Percentiles rank a stretch among this genome's conserved stretches.
phyloP scores from a whole-genome alignment of 2,329 filamentous ascomycete species.

The Sporothrix phasma region DNA sequence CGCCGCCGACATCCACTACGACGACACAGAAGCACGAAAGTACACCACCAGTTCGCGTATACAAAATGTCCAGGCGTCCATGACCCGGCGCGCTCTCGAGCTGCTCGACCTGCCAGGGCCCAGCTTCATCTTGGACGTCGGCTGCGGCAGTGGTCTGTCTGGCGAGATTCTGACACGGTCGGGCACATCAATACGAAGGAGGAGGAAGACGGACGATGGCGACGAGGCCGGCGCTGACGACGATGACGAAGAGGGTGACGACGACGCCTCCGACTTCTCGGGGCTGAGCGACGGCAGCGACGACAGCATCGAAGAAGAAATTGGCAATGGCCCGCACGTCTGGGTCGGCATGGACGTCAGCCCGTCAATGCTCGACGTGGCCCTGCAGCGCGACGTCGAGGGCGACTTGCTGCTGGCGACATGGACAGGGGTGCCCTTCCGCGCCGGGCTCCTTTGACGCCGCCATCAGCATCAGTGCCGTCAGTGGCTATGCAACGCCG shows the following conservation, averaged over 20 bases:
- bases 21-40: constrained; percentile 89
- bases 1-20: constrained; percentile 93
- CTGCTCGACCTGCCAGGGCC: constrained; percentile 72
- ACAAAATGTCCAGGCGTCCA: constrained; percentile 85
- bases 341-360: constrained; percentile 98
- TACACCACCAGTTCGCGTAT: constrained; percentile 96
- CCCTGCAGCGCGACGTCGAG: constrained; percentile 81
- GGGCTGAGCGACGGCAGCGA: constrained; percentile 10
- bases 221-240: neutral
- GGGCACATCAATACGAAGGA: constrained; percentile 12
- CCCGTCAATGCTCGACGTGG: constrained; percentile 92
- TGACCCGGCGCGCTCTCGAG: constrained; percentile 88
- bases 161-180: constrained; percentile 73
- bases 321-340: constrained; percentile 74
- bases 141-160: constrained; percentile 87
- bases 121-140: constrained; percentile 89
- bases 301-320: constrained; percentile 41
- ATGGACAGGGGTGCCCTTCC: constrained; percentile 96
- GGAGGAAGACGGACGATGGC: neutral
- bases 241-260: neutral
- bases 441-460: constrained; percentile 88
- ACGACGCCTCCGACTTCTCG: constrained; percentile 3
- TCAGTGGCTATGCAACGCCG: constrained; percentile 99
- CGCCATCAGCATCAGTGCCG: constrained; percentile 84
- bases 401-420: constrained; percentile 92